phyloP scores from a whole-genome alignment of 495 filamentous ascomycete genomes.

The Hypoxylon lenormandii region DNA sequence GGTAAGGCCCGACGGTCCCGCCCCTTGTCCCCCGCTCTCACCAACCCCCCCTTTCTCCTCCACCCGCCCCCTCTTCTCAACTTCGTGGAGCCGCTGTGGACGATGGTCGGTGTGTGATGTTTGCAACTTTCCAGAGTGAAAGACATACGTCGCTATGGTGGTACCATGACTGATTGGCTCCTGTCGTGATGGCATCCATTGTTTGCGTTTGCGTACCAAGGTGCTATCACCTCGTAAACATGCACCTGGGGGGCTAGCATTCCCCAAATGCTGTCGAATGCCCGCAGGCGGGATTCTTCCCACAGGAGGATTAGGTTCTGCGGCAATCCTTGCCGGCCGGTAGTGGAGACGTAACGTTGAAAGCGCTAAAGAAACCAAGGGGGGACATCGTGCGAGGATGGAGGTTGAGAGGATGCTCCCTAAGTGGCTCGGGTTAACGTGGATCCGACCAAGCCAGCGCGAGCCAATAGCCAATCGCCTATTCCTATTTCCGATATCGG shows the following conservation, averaged over 20 bases:
- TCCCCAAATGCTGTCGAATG: not conserved
- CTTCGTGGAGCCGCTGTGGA: conserved; percentile 7
- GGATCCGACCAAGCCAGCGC: not conserved
- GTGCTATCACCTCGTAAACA: not conserved
- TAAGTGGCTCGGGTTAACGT: not conserved
- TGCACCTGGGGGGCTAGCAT: not conserved
- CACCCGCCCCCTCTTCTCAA: not conserved
- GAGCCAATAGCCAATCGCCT: conserved; percentile 5
- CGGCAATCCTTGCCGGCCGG: not conserved
- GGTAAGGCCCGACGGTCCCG: not conserved
- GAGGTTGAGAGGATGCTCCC: not conserved
- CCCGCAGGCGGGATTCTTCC: conserved; percentile 2
- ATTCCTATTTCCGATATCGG: conserved; percentile 24
- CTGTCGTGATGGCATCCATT: not conserved
- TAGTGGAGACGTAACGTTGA: conserved; percentile 1
- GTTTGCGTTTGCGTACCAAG: not conserved
- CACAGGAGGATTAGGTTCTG: conserved; percentile 5
- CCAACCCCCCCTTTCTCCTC: conserved; percentile 5
- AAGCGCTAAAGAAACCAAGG: not conserved
- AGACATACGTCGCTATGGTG: not conserved
- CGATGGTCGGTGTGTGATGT: conserved; percentile 10
- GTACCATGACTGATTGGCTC: no score
- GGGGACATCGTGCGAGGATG: no score
- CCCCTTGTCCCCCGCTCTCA: conserved; percentile 8
- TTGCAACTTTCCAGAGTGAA: no score